phyloP scores from a whole-genome alignment of 176 grass and related monocot species.

The Themeda triandra region DNA sequence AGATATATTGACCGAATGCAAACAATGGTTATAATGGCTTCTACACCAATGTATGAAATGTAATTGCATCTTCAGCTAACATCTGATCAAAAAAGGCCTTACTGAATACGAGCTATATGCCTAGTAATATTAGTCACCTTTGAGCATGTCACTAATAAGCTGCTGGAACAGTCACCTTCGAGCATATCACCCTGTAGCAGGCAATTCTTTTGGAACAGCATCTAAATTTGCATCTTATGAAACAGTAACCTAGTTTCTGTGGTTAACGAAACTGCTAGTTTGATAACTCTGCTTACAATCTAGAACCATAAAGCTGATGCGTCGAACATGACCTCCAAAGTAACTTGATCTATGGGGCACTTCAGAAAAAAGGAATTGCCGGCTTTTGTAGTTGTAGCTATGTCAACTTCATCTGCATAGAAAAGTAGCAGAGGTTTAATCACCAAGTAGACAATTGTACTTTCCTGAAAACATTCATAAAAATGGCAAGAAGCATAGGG shows the following conservation, averaged over 20 bases:
- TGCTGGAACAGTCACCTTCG: not conserved
- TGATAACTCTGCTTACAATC: not conserved
- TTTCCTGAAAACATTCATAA: not conserved
- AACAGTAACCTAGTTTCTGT: not conserved
- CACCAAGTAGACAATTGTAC: not conserved
- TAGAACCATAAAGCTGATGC: not conserved
- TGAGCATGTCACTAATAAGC: not conserved
- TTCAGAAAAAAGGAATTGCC: not conserved
- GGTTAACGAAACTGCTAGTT: not conserved
- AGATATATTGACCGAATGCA: not conserved
- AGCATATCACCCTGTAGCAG: not conserved
- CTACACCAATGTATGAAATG: not conserved
- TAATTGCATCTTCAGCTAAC: not conserved
- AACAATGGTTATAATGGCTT: not conserved
- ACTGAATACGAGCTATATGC: not conserved
- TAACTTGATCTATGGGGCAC: not conserved
- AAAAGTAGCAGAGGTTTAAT: not conserved
- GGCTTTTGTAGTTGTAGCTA: not conserved
- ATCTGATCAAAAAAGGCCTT: not conserved
- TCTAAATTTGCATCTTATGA: not conserved
- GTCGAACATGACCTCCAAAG: not conserved
- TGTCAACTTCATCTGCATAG: conserved; percentile 20
- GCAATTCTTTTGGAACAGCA: not conserved
- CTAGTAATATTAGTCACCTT: not conserved
- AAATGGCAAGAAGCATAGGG: not conserved